phyloP scores from a whole-genome alignment of 495 filamentous ascomycete genomes.

The Podospora pseudopauciseta region DNA sequence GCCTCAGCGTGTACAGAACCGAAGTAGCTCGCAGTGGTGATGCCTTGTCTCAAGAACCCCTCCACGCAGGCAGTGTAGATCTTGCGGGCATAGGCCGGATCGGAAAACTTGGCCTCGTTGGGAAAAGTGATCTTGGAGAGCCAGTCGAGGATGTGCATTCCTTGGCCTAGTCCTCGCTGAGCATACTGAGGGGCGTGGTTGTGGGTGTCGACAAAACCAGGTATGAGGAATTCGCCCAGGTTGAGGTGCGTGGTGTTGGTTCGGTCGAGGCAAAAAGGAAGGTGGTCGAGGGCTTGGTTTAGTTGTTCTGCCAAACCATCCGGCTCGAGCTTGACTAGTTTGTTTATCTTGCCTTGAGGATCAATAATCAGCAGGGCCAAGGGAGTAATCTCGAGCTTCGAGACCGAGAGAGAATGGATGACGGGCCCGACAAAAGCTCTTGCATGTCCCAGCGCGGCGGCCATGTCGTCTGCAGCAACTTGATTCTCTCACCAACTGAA shows the following conservation, averaged over 20 bases:
- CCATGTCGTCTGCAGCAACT: no score
- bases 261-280: constrained; percentile 13
- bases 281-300: constrained; percentile 14
- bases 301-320: background rate
- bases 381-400: constrained; percentile 47
- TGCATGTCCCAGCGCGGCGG: no score
- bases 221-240: constrained; percentile 54
- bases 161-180: constrained; percentile 57
- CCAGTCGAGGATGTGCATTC: constrained; percentile 59
- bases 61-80: constrained; percentile 54
- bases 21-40: constrained; percentile 66
- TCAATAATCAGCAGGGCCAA: constrained; percentile 45
- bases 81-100: constrained; percentile 49
- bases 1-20: constrained; percentile 56
- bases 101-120: constrained; percentile 56
- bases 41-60: constrained; percentile 58
- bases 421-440: constrained; percentile 42
- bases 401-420: constrained; percentile 46
- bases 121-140: constrained; percentile 59
- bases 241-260: constrained; percentile 38
- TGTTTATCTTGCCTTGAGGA: constrained; percentile 42
- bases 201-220: constrained; percentile 63
- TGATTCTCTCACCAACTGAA: no score
- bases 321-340: constrained; percentile 18
- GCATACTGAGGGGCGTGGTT: constrained; percentile 64